Conservation (phyloP, 768 basidiomycete genomes). For the Lactarius hengduanensis region DNA sequence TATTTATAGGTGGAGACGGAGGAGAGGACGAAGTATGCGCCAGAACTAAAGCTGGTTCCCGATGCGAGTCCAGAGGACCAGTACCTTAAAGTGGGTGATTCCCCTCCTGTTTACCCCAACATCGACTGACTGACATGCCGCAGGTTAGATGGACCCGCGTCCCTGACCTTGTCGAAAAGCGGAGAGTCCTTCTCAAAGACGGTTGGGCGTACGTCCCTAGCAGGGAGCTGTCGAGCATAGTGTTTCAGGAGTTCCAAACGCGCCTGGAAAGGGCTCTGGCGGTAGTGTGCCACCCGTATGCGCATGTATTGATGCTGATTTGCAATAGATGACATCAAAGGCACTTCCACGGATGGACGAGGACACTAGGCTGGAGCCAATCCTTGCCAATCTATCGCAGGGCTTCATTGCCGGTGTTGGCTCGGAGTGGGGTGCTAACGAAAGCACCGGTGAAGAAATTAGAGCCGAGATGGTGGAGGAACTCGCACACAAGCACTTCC, state of each 20-base stretch:
- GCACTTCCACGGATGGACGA: constrained; percentile 90
- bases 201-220: constrained; percentile 91
- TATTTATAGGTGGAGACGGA: constrained; percentile 49
- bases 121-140: not conserved
- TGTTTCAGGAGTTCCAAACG: constrained; percentile 81
- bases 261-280: constrained; percentile 73
- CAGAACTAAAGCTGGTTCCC: constrained; percentile 51
- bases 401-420: constrained; percentile 91
- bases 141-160: constrained; percentile 98
- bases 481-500: constrained; percentile 85
- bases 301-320: constrained; percentile 7
- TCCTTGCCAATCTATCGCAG: constrained; percentile 88
- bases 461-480: constrained; percentile 95
- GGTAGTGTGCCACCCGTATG: constrained; percentile 40
- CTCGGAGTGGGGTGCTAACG: constrained; percentile 69
- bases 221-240: constrained; percentile 75
- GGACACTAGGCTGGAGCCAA: constrained; percentile 85
- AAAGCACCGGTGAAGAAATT: constrained; percentile 60
- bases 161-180: constrained; percentile 82
- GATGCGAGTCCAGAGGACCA: constrained; percentile 41
- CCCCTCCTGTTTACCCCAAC: constrained; percentile 4
- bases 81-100: constrained; percentile 71
- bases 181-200: constrained; percentile 70
- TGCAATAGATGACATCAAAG: constrained; percentile 71
- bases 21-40: constrained; percentile 52